Evolutionary conservation across 345 rosid species (phyloP).

Genomic region (Abelmoschus esculentus): DNA sequence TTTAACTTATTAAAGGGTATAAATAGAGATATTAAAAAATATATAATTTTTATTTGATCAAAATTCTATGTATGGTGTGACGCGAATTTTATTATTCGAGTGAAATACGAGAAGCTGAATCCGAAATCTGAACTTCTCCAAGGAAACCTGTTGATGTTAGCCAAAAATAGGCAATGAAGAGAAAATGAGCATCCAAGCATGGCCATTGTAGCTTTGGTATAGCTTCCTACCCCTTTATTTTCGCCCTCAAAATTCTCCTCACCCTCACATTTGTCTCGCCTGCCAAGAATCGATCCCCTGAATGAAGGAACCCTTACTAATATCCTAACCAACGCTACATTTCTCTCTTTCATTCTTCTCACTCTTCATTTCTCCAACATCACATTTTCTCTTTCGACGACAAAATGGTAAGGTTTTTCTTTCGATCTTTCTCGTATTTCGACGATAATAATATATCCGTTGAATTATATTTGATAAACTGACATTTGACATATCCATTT

Average conservation of each 20-base stretch:
- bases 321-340: conserved; percentile 14
- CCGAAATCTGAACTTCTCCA: too few relatives aligned
- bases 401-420: conserved; percentile 44
- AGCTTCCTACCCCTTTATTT: conserved; percentile 26
- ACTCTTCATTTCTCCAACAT: conserved; percentile 11
- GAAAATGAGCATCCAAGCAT: background rate
- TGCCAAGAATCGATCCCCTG: background rate
- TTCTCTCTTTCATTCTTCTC: conserved; percentile 24
- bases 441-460: background rate
- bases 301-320: conserved; percentile 41
- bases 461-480: too few relatives aligned
- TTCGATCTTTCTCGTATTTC: background rate
- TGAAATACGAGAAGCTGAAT: too few relatives aligned
- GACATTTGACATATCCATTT: too few relatives aligned
- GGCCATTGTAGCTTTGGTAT: conserved; percentile 14
- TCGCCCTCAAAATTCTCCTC: conserved; percentile 33
- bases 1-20: too few relatives aligned
- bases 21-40: too few relatives aligned
- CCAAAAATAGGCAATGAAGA: too few relatives aligned
- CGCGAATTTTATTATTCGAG: too few relatives aligned
- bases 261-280: conserved; percentile 27
- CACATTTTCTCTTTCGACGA: background rate
- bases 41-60: too few relatives aligned
- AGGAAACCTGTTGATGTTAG: too few relatives aligned
- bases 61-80: too few relatives aligned